A percentile compares a stretch with the other conserved stretches of the same genome.
Conservation (phyloP, 108 stramenopile genomes). For the Schizochytrium sp. region DNA sequence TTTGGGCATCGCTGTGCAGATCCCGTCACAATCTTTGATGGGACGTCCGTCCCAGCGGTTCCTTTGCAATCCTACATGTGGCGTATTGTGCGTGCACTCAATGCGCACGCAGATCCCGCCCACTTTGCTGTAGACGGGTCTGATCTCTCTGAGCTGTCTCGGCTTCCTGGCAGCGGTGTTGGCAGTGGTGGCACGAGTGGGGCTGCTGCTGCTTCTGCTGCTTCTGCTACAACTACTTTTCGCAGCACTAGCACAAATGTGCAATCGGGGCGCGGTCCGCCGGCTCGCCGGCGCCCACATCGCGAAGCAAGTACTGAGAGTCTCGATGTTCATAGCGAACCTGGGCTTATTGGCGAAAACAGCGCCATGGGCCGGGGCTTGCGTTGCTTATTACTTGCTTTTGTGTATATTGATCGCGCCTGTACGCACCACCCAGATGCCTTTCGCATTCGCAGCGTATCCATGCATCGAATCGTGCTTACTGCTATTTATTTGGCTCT, state of each 20-base stretch:
- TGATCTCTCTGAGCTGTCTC: constrained; percentile 10
- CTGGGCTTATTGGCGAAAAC: constrained; percentile 39
- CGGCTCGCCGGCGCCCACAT: not conserved
- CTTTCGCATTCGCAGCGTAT: constrained; percentile 1
- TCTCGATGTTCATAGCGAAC: not conserved
- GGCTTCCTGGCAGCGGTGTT: not conserved
- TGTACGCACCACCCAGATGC: constrained; percentile 17
- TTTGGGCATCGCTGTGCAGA: not conserved
- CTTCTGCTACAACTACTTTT: no score
- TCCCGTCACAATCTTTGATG: not conserved
- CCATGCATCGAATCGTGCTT: constrained; percentile 55
- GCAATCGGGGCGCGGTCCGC: not conserved
- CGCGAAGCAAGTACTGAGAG: not conserved
- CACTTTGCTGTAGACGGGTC: constrained; percentile 34
- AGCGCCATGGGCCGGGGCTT: constrained; percentile 58
- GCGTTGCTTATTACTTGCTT: not conserved
- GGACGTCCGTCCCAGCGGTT: constrained; percentile 11
- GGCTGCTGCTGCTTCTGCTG: not conserved
- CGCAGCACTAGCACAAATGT: no score
- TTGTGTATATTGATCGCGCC: constrained; percentile 51
- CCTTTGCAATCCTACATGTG: constrained; percentile 10
- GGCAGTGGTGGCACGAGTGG: not conserved
- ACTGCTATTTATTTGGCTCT: constrained; percentile 35
- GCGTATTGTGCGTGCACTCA: constrained; percentile 26
- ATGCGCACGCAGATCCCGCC: constrained; percentile 43